A percentile compares a stretch with the other conserved stretches of the same genome.
These are phyloP conservation scores for Cerrena zonata DNA, from an alignment of 1,284 basidiomycete species.

Conservation along the genomic window DNA sequence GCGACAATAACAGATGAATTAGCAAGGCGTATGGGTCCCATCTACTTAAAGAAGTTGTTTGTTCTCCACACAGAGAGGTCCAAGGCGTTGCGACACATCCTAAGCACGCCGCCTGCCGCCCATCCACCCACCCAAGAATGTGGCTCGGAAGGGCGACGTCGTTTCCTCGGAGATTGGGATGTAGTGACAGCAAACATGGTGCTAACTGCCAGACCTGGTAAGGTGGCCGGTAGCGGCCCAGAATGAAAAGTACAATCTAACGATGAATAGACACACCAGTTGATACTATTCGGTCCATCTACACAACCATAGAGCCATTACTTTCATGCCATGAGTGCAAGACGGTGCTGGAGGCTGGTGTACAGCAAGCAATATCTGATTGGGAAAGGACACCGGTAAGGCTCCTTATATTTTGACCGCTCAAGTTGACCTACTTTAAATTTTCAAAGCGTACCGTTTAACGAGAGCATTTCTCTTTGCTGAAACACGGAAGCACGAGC, in stretches of 20 bases:
- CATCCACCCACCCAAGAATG: background rate
- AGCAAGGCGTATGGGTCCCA: conserved; percentile 21
- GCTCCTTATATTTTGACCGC: too few relatives aligned
- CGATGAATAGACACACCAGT: background rate
- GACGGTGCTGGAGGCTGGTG: background rate
- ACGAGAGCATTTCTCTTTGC: too few relatives aligned
- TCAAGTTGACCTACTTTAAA: too few relatives aligned
- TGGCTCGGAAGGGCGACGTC: background rate
- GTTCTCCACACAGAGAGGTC: conserved; percentile 25
- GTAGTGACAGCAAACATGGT: background rate
- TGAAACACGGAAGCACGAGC: too few relatives aligned
- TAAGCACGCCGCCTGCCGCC: background rate
- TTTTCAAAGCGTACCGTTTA: too few relatives aligned
- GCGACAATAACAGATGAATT: conserved; percentile 20
- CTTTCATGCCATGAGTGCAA: background rate
- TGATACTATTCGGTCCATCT: background rate
- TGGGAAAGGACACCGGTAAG: background rate
- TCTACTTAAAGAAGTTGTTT: conserved; percentile 24
- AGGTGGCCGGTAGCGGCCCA: background rate
- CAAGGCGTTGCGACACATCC: background rate
- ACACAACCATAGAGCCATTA: background rate
- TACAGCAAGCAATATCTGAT: background rate
- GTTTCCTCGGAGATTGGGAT: background rate
- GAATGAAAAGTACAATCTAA: background rate
- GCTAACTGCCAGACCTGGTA: background rate